These are phyloP conservation scores for Hypoxylon intermedium DNA, from an alignment of 495 filamentous ascomycete species.

Conservation along the genomic window DNA sequence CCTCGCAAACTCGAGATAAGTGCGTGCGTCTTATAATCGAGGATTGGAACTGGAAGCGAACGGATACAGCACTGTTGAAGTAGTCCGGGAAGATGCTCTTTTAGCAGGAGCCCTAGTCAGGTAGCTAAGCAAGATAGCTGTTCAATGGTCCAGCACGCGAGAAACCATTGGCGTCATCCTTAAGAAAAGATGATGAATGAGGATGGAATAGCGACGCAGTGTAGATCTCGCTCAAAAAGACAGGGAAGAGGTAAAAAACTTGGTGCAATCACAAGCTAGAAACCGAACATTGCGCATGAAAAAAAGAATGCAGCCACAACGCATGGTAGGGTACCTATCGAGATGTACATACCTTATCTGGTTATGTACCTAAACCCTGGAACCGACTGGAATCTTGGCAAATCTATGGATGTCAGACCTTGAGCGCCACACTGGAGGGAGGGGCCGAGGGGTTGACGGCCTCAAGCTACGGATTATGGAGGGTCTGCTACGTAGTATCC, in stretches of 20 bases:
- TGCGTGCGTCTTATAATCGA: conserved; percentile 11
- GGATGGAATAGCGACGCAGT: neutral
- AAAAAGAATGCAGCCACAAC: conserved; percentile 29
- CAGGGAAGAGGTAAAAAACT: conserved; percentile 11
- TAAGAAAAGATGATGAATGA: conserved; percentile 27
- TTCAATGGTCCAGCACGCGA: conserved; percentile 17
- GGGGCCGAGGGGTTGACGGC: conserved; percentile 1
- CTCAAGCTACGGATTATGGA: too few species aligned
- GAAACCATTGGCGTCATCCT: conserved; percentile 27
- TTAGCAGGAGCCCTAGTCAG: neutral
- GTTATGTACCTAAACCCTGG: neutral
- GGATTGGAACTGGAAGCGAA: conserved; percentile 21
- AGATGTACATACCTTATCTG: conserved; percentile 1
- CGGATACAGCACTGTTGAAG: conserved; percentile 3
- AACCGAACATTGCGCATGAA: conserved; percentile 7
- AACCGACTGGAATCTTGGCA: conserved; percentile 28
- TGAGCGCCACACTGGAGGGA: conserved; percentile 7
- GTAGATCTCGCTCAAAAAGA: conserved; percentile 19
- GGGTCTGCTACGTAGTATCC: neutral
- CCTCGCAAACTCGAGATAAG: conserved; percentile 7
- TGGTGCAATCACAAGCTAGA: conserved; percentile 30
- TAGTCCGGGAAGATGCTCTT: neutral
- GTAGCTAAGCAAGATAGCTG: neutral
- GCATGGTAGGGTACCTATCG: conserved; percentile 2
- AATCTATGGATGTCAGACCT: conserved; percentile 12